Conservation (phyloP, 1,284 basidiomycete species). For the Quambalaria eucalypti region DNA sequence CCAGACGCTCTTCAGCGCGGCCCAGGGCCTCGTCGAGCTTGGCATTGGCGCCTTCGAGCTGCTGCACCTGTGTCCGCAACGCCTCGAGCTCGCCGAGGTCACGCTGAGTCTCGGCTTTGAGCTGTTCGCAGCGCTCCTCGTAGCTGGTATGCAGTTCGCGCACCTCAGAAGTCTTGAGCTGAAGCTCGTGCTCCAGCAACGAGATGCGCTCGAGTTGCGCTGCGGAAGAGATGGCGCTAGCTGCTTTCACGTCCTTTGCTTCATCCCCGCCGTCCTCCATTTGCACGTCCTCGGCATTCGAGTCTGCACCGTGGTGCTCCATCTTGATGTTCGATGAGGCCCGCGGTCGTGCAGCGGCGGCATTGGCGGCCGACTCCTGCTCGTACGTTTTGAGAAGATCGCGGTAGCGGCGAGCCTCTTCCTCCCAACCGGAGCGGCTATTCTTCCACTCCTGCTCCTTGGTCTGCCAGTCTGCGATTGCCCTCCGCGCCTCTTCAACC, state of each 20-base stretch:
- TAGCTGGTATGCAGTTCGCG: background rate
- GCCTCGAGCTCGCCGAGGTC: background rate
- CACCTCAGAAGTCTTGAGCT: background rate
- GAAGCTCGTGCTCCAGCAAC: background rate
- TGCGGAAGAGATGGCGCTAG: background rate
- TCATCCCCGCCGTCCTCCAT: conserved; percentile 34
- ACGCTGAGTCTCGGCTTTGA: background rate
- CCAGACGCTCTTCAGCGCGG: conserved; percentile 57
- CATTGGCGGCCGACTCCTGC: conserved; percentile 23
- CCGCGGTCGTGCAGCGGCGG: conserved; percentile 20
- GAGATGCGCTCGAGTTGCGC: conserved; percentile 5
- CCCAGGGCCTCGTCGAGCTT: conserved; percentile 58
- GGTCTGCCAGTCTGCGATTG: background rate
- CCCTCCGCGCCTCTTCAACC: background rate
- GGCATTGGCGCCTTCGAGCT: conserved; percentile 34
- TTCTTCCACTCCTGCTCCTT: conserved; percentile 10
- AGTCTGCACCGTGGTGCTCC: too few relatives aligned
- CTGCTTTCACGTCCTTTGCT: conserved; percentile 25
- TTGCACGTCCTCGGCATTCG: conserved; percentile 25
- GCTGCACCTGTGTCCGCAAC: background rate
- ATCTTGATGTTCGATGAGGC: background rate
- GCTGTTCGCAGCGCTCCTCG: background rate
- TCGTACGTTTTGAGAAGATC: conserved; percentile 23
- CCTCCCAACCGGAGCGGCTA: conserved; percentile 9
- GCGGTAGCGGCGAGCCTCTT: conserved; percentile 21